These are phyloP conservation scores for Ochetophila trinervis DNA, from an alignment of 306 rosid species.

Conservation along the genomic window DNA sequence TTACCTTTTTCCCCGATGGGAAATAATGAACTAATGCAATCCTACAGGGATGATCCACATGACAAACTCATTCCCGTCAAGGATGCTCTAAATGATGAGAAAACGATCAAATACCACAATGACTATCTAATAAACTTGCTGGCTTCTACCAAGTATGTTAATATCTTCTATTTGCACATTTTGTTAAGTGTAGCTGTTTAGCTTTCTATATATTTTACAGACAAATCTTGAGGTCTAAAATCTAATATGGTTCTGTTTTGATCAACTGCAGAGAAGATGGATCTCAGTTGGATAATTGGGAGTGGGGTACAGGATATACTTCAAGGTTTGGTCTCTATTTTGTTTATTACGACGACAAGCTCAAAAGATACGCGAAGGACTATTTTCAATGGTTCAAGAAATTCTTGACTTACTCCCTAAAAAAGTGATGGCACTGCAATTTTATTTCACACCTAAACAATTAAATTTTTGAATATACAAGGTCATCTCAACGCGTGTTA, in stretches of 20 bases:
- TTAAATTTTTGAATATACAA: background rate
- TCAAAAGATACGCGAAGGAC: slow-evolving; percentile 82
- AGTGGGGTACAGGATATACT: slow-evolving; percentile 68
- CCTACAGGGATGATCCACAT: slow-evolving; percentile 69
- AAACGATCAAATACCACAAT: slow-evolving; percentile 63
- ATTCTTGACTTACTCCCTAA: slow-evolving; percentile 49
- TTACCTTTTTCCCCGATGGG: background rate
- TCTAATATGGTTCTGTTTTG: slow-evolving; percentile 6
- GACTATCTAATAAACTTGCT: slow-evolving; percentile 59
- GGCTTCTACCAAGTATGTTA: slow-evolving; percentile 55
- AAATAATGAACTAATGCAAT: slow-evolving; percentile 14
- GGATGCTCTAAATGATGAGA: slow-evolving; percentile 74
- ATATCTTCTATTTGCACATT: background rate
- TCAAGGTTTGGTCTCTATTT: slow-evolving; percentile 79
- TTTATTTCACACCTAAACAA: slow-evolving; percentile 3
- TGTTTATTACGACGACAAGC: slow-evolving; percentile 64
- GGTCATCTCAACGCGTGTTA: too few species aligned
- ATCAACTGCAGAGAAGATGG: slow-evolving; percentile 60
- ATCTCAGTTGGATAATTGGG: slow-evolving; percentile 78
- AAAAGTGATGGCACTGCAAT: background rate
- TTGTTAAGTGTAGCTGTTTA: background rate
- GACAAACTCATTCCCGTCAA: slow-evolving; percentile 32
- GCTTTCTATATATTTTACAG: too few species aligned
- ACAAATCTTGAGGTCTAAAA: background rate
- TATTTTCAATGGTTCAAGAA: slow-evolving; percentile 72